Evolutionary conservation across 2,329 filamentous ascomycete genomes (phyloP).

Genomic region (Fusarium piperis): DNA sequence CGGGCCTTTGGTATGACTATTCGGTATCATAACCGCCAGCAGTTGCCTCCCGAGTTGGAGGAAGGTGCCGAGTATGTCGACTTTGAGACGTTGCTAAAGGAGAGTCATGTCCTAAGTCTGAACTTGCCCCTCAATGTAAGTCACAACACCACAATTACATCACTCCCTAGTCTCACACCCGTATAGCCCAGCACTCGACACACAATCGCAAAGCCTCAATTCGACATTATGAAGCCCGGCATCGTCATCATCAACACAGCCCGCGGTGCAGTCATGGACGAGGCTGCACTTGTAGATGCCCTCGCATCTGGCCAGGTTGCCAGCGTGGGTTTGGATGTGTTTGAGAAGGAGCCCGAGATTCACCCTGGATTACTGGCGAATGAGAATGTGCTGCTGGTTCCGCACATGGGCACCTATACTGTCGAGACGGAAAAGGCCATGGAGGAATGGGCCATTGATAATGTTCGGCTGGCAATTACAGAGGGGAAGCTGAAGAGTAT

Average conservation of each 20-base stretch:
- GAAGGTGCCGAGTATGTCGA: constrained; percentile 72
- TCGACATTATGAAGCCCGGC: constrained; percentile 80
- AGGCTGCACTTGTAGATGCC: constrained; percentile 79
- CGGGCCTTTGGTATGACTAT: constrained; percentile 79
- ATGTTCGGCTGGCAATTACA: constrained; percentile 71
- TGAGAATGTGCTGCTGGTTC: constrained; percentile 76
- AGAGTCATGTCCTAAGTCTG: constrained; percentile 80
- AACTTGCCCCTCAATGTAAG: constrained; percentile 84
- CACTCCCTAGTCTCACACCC: neutral
- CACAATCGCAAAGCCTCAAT: constrained; percentile 76
- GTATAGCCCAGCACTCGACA: constrained; percentile 71
- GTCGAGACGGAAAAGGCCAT: constrained; percentile 72
- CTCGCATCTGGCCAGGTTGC: constrained; percentile 75
- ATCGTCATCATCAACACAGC: constrained; percentile 85
- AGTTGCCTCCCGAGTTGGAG: constrained; percentile 65
- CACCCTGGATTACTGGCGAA: constrained; percentile 78
- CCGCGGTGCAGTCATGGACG: constrained; percentile 83
- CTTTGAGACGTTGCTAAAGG: constrained; percentile 76
- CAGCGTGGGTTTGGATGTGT: constrained; percentile 82
- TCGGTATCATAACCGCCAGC: constrained; percentile 77
- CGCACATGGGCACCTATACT: constrained; percentile 89
- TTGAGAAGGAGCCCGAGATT: constrained; percentile 80
- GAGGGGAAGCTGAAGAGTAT: constrained; percentile 71
- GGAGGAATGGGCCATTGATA: constrained; percentile 80
- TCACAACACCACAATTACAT: constrained; percentile 24